Percentiles rank a stretch among this genome's conserved stretches.
Conservation (phyloP, 495 filamentous ascomycete genomes). For the Physcia stellaris region DNA sequence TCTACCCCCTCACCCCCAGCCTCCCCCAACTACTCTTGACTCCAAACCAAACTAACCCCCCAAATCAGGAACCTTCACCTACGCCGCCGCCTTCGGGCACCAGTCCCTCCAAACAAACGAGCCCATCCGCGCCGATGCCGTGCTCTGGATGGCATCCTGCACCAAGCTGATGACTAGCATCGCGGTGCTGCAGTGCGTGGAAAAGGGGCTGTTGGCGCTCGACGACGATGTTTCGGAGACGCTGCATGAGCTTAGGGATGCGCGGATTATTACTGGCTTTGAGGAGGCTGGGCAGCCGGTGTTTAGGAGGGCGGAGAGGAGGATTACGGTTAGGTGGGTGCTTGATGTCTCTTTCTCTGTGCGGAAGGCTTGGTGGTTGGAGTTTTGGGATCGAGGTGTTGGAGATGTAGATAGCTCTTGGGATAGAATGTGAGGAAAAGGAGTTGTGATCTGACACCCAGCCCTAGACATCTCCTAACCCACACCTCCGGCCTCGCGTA, state of each 20-base stretch:
- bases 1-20: background rate
- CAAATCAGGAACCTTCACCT: constrained; percentile 4
- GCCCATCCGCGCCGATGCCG: background rate
- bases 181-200: constrained; percentile 34
- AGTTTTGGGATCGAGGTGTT: too few relatives aligned
- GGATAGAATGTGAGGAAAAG: background rate
- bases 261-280: constrained; percentile 26
- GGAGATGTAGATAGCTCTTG: background rate
- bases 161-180: constrained; percentile 29
- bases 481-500: constrained; percentile 37
- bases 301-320: constrained; percentile 4
- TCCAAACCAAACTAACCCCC: background rate
- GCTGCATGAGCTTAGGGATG: constrained; percentile 26
- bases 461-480: too few relatives aligned
- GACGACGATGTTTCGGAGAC: constrained; percentile 24
- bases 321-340: constrained; percentile 29
- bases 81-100: constrained; percentile 4
- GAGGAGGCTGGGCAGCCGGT: constrained; percentile 5
- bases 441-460: too few relatives aligned
- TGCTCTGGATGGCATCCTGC: constrained; percentile 11
- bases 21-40: background rate
- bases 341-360: too few relatives aligned
- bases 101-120: background rate
- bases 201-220: constrained; percentile 28
- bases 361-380: too few relatives aligned